Base-by-base conservation (phyloP, 139 green algal genomes). In the Tetradesmus obliquus region DNA sequence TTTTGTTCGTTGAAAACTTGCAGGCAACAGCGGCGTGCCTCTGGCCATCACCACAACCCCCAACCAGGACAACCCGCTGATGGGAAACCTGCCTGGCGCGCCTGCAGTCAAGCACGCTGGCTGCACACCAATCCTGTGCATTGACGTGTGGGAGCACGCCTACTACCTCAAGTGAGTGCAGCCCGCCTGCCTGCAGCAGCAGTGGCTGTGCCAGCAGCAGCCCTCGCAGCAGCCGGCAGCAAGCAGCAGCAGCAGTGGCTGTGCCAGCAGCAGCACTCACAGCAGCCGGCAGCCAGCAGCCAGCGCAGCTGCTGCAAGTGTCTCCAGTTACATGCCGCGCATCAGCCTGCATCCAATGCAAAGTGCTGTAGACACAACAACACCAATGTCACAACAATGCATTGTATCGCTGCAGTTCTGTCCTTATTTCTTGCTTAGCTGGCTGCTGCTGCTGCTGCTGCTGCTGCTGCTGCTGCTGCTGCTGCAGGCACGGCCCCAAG, bases 41-140 rank as follows among this genome's bases (percentile, higher is more conserved):
- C 94, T 99, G 22, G 94, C 94, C 85, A 95, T 99, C 66, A 96
- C 93, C 53, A 96, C 90, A 71, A 99, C 96, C 7, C 91, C 95
- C 80, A 98, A 98, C 94, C 97, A 98, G 93, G 96, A 98, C 93
- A 98, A 98, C 93, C 96, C 96, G 3, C 93, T 97, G 82, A 95
- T 96, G 94, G 90, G 45, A 74, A 96, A 5, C 92, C 93, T 17
- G 96, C 76, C 87, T 22, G 76, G 86, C 17, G 86, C 86, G 7
- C 55, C 76, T 22, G 45, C 51, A 19, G 66, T 88, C 1, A 88
- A 83, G 51, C n/a, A 1, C n/a, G 45, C 81, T 17, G 96, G 95
- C 87, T 93, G 96, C 93, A 96, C 96, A 7, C 97, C 95, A 3
- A 96, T 99, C 72, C 93, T 98, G 58, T 95, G 95, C 55, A 84